Base-by-base conservation (phyloP, 176 grass and related monocot genomes). In the Rhynchospora tenuis region DNA sequence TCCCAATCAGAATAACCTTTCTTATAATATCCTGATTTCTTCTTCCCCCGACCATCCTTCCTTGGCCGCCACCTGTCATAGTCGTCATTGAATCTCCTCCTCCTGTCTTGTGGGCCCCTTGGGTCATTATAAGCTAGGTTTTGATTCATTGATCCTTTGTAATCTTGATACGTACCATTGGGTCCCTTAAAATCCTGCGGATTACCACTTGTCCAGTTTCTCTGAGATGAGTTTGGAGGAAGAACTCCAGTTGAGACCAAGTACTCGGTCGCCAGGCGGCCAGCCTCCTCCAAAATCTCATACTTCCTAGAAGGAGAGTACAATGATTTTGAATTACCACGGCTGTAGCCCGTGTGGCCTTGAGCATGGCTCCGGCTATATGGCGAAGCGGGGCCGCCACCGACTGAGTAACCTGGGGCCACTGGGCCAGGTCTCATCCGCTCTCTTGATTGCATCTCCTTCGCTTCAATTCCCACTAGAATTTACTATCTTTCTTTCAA, bases 241-340 rank as follows among this genome's bases (percentile, higher is more conserved):
- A 99, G 93, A 83, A 91, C 88, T 43, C 96, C 96, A 59, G 89
- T 89, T 7, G 88, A 79, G 84, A 99, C 91, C 42, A 99, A 85
- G 86, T 95, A 95, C 88, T 99, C 93, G 7, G 96, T 90, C 3
- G 93, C 96, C 12, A 99, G 96, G 46, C 96, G 93, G 12, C 96
- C 93, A 9, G 96, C 96, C 70, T 93, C 93, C 78, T 93, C 91
- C 50, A 99, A 84, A 83, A 99, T 90, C 84, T 93, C 93, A 4
- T 87, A 86, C 86, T 93, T 99, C 73, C 80, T 84, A 57, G 84
- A 79, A 80, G 83, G 69, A 54, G 83, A 83, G 47, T 48, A 48
- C 13, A 82, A 51, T 12, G 64, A 68, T 44, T 83, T 89, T 15
- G 83, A 38, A 24, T 85, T 85, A 12, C 83, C 47, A 51, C 59